Conservation (phyloP, 139 green algal genomes). For the Closterium sp. region DNA sequence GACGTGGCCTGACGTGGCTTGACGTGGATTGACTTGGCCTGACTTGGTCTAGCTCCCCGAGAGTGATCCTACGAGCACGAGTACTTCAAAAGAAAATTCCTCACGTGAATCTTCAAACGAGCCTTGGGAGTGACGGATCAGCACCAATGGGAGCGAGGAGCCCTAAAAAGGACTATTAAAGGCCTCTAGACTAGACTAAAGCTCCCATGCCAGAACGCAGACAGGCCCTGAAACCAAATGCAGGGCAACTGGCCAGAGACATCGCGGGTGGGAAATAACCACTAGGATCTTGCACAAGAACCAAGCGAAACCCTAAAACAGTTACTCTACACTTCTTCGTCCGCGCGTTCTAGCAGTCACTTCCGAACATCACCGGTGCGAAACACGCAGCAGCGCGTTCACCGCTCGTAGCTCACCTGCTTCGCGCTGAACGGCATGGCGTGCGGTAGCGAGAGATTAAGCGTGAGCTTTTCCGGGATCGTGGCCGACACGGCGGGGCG, state of each 20-base stretch:
- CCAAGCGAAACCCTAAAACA: neutral
- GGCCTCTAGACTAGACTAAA: neutral
- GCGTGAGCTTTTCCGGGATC: conserved; percentile 72
- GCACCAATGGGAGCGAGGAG: neutral
- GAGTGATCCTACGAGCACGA: no score
- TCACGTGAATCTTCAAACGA: neutral
- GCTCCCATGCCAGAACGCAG: neutral
- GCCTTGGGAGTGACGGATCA: neutral
- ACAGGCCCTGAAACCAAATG: no score
- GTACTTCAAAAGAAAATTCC: no score
- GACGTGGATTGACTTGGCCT: no score
- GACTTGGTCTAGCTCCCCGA: neutral
- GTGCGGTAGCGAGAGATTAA: conserved; percentile 83
- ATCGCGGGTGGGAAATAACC: neutral
- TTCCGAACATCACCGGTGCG: neutral
- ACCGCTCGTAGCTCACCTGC: neutral
- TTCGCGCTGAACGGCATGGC: conserved; percentile 15
- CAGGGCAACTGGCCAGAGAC: no score
- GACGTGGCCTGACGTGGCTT: neutral
- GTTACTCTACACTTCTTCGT: neutral
- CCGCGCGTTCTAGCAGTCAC: neutral
- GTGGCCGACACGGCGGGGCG: conserved; percentile 5
- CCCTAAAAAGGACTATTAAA: neutral
- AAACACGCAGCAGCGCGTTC: neutral
- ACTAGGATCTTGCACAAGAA: neutral